Evolutionary conservation across 2,329 filamentous ascomycete genomes (phyloP), one percentile per base, ranked within the genome.

Genomic region (Colletotrichum cuscutae): DNA sequence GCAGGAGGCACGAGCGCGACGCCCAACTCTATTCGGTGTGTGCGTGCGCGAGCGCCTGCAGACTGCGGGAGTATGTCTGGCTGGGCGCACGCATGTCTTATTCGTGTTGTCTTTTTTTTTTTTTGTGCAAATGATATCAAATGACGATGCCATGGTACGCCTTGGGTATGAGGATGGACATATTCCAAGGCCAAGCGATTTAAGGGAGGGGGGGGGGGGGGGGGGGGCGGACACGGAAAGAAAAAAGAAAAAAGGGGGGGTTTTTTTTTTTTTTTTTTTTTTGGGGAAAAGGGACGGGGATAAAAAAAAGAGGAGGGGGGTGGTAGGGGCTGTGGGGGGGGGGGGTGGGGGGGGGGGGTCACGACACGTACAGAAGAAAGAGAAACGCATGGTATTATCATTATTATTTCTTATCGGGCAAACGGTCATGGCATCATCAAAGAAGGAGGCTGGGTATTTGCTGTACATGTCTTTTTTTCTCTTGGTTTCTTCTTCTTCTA

Each of bases 71-170:
- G 69, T 63, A n/a, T n/a, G 32, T 26, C 49, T 53, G 32, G 30
- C 30, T 19, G 54, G 59, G 52, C 53, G 59, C 70, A 72, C 56
- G 46, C 53, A 12, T 28, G 22, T 56, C 24, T 53, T 59, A 28
- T 4, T 35, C 52, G 26, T 35, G 4, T 53, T 53, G 8, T 35
- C 19, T 30, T 57, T 57, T 54, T 15, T 26, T n/a, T n/a, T 28
- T 54, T 15, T 53, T 53, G 35, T 42, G 61, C 70, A 65, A 65
- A 72, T 70, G 70, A 72, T 72, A 72, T 72, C 70, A 72, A 69
- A 72, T 15, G 60, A 61, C 54, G 32, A 57, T 65, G 70, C 66
- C 66, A 63, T 68, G 53, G 65, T 52, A 58, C n/a, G 65, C 69
- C 58, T 72, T 65, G 65, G 65, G 66, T 64, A 72, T 54, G 8